Conservation (phyloP, 371 early-diverging fungal genomes). For the Blakeslea trispora region DNA sequence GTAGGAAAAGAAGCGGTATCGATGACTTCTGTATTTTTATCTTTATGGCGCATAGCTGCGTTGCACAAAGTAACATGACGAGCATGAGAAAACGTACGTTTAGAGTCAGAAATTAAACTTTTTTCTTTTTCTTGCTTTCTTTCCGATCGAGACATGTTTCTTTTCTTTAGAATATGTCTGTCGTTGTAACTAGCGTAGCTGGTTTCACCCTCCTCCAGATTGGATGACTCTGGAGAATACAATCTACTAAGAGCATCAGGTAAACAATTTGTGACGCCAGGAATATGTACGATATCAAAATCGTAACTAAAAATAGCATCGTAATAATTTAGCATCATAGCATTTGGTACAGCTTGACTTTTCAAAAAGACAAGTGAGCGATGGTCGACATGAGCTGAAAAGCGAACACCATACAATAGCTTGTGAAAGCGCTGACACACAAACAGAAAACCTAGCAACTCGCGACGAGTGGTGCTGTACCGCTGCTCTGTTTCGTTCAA, state of each 20-base stretch:
- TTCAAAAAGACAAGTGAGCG: conserved; percentile 4
- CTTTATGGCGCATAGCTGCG: not conserved
- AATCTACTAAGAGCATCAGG: not conserved
- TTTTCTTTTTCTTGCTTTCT: too few species aligned
- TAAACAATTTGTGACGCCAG: conserved; percentile 10
- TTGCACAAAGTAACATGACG: too few species aligned
- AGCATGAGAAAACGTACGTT: too few species aligned
- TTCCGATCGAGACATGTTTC: not conserved
- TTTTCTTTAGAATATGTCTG: not conserved
- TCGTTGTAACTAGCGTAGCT: not conserved
- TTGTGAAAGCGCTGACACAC: conserved; percentile 1
- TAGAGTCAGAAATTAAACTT: too few species aligned
- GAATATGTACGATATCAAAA: conserved; percentile 9
- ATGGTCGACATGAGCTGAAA: conserved; percentile 1
- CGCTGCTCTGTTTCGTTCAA: not conserved
- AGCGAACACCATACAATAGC: not conserved
- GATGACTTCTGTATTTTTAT: not conserved
- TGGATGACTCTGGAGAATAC: too few species aligned
- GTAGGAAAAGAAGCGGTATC: not conserved
- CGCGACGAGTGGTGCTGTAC: conserved; percentile 2
- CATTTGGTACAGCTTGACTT: conserved; percentile 5
- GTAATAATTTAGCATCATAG: conserved; percentile 17
- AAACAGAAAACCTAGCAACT: conserved; percentile 4
- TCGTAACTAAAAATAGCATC: conserved; percentile 16
- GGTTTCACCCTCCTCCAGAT: conserved; percentile 9